These are phyloP conservation scores for Lophium mytilinum DNA, from an alignment of 495 filamentous ascomycete species.

Conservation along the genomic window DNA sequence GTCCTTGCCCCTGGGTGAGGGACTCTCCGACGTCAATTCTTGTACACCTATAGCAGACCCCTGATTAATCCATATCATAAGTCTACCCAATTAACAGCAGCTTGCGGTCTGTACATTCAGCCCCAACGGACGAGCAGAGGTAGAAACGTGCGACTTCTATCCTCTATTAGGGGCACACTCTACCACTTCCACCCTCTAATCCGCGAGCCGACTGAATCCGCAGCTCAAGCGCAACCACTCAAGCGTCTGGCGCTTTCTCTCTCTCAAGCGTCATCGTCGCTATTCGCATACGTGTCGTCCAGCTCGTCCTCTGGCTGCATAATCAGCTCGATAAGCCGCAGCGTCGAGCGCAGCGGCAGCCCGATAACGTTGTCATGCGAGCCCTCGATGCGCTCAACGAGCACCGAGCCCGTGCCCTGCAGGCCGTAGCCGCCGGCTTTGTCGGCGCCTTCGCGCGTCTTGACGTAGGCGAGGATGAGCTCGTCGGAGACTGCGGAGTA, in stretches of 20 bases:
- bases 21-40: no score
- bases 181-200: no score
- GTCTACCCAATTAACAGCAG: no score
- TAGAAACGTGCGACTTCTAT: no score
- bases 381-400: constrained; percentile 84
- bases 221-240: no score
- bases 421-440: constrained; percentile 96
- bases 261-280: constrained; percentile 7
- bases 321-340: constrained; percentile 80
- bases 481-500: constrained; percentile 59
- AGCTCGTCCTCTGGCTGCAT: constrained; percentile 46
- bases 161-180: no score
- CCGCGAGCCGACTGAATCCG: no score
- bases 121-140: no score
- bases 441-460: constrained; percentile 84
- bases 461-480: constrained; percentile 76
- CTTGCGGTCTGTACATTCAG: no score
- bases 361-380: constrained; percentile 92
- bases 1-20: no score
- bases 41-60: no score
- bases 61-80: no score
- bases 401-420: constrained; percentile 75
- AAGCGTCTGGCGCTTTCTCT: background rate
- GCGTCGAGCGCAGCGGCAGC: constrained; percentile 71
- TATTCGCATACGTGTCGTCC: constrained; percentile 14